Conservation (phyloP, 805 yeast species). For the Scheffersomyces amazonensis region DNA sequence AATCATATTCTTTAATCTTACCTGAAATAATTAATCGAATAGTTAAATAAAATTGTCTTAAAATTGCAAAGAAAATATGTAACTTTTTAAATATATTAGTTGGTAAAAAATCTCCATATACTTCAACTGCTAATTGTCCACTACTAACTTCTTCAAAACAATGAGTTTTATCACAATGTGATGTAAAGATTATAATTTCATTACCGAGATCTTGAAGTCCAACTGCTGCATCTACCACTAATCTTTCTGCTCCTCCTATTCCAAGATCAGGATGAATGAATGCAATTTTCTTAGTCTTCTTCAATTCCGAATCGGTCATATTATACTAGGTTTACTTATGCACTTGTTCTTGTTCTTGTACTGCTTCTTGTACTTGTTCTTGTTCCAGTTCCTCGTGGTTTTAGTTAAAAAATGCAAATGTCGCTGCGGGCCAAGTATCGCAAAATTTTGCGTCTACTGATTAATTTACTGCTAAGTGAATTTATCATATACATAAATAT, state of each 20-base stretch:
- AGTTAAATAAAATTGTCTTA: slow-evolving; percentile 75
- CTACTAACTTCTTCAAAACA: slow-evolving; percentile 85
- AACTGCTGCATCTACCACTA: slow-evolving; percentile 94
- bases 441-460: no score
- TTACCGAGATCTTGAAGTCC: slow-evolving; percentile 72
- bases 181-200: slow-evolving; percentile 70
- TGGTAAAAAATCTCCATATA: slow-evolving; percentile 84
- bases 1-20: slow-evolving; percentile 54
- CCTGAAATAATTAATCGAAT: slow-evolving; percentile 44
- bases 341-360: no score
- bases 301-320: not conserved
- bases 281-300: slow-evolving; percentile 52
- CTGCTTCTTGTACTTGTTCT: no score
- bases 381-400: no score
- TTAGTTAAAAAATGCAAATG: no score
- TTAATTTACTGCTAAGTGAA: no score
- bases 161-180: slow-evolving; percentile 84
- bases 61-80: slow-evolving; percentile 75
- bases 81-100: slow-evolving; percentile 63
- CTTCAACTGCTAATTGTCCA: slow-evolving; percentile 58
- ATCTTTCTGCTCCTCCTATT: slow-evolving; percentile 95
- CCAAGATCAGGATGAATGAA: slow-evolving; percentile 96
- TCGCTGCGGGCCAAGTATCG: no score
- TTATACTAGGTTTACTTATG: no score
- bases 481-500: not conserved